These are phyloP conservation scores for Geranium rotundifolium DNA, from an alignment of 345 rosid species.

Conservation along the genomic window DNA sequence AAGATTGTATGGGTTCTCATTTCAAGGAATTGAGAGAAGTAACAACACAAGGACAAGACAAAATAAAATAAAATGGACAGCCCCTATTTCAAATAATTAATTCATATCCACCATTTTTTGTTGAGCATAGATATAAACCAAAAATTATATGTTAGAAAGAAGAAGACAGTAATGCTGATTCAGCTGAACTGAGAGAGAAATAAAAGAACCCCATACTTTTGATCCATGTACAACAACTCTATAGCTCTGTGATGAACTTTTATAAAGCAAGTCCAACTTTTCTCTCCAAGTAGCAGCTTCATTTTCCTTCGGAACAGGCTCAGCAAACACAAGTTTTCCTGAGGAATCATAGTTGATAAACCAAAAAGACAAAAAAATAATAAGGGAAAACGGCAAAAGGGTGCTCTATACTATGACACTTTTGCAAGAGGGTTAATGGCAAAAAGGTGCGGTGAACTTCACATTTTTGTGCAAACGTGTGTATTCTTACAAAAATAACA, in stretches of 20 bases:
- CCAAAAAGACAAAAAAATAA: slow-evolving; percentile 1
- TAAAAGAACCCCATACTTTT: slow-evolving; percentile 44
- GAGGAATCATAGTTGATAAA: slow-evolving; percentile 9
- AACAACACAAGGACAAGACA: not conserved
- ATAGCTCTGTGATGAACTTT: slow-evolving; percentile 96
- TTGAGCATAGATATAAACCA: not conserved
- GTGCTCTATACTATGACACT: too few species aligned
- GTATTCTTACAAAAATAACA: too few species aligned
- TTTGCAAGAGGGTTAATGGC: too few species aligned
- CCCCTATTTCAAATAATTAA: not conserved
- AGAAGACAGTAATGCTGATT: not conserved
- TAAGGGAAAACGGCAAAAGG: too few species aligned
- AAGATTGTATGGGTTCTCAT: slow-evolving; percentile 14
- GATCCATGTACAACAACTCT: slow-evolving; percentile 99
- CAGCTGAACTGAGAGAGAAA: not conserved
- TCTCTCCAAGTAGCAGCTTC: slow-evolving; percentile 99
- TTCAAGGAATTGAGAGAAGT: not conserved
- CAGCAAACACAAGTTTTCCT: slow-evolving; percentile 99
- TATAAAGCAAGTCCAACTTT: slow-evolving; percentile 89
- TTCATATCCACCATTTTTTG: not conserved
- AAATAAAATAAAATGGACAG: not conserved
- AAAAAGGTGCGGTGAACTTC: too few species aligned
- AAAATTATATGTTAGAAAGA: not conserved
- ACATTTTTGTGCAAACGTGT: too few species aligned
- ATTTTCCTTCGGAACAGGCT: slow-evolving; percentile 84